phyloP scores from a whole-genome alignment of 176 grass and related monocot genomes.

The Alopecurus myosuroides region DNA sequence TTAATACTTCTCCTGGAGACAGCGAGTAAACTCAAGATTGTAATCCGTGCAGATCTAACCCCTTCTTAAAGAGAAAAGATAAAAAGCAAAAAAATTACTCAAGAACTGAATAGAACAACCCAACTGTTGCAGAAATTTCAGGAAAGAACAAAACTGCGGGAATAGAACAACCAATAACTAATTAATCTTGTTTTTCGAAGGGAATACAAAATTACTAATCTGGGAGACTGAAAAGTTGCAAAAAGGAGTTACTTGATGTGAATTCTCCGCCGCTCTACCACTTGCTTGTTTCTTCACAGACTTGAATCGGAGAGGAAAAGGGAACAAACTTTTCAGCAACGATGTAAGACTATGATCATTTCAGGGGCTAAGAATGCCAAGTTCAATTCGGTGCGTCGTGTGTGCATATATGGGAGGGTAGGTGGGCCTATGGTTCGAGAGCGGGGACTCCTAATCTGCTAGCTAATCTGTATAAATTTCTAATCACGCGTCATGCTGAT shows the following conservation, averaged over 20 bases:
- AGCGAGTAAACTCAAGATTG: neutral
- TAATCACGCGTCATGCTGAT: slow-evolving; percentile 15
- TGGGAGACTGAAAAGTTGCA: neutral
- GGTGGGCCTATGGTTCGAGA: slow-evolving; percentile 16
- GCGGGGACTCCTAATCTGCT: neutral
- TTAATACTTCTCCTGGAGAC: too few species aligned
- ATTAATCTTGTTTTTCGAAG: neutral
- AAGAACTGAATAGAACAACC: slow-evolving; percentile 4
- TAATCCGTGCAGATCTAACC: neutral
- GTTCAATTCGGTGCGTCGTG: neutral
- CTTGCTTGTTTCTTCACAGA: slow-evolving; percentile 34
- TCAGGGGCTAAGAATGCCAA: neutral
- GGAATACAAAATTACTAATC: neutral
- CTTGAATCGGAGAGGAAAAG: neutral
- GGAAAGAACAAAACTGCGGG: neutral
- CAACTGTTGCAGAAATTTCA: neutral
- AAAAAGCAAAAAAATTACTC: neutral
- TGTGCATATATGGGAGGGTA: neutral
- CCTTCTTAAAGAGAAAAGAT: neutral
- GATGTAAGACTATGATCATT: neutral
- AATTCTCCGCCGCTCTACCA: neutral
- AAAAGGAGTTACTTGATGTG: neutral
- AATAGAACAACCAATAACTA: slow-evolving; percentile 11
- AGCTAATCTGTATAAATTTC: slow-evolving; percentile 11
- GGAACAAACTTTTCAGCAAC: neutral